Base-by-base conservation (phyloP, 305 asterid genomes). In the Fraxinus paxiana region DNA sequence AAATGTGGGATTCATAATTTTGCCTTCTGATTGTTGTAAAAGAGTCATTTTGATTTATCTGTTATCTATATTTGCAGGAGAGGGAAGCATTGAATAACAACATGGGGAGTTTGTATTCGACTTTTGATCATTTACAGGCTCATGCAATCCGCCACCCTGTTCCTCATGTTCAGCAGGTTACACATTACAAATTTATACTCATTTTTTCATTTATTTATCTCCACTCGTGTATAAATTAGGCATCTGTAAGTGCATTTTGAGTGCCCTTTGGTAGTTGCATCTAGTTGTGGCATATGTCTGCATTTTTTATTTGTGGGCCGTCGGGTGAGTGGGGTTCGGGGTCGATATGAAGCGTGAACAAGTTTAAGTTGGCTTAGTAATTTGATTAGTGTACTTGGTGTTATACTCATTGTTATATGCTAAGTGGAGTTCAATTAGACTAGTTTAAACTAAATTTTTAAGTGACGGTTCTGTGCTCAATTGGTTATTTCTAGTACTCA, bases 81-180 rank as follows among this genome's bases (percentile, higher is more conserved):
- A 89, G 90, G 79, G 96, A 89, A 84, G 87, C 85, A 6, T 83
- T 87, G 76, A 89, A 87, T 81, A 80, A 80, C 8, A 75, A 77
- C 67, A 84, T 90, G 77, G 92, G 94, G 81, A 87, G 81, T 81
- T 76, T 91, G 77, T 89, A 92, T 86, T 92, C 91, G 3, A 89
- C 86, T 48, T 86, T 91, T 81, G 93, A 89, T 43, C 97, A 90
- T 72, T 81, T 89, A 83, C 98, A 89, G 86, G 80, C 92, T 84
- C 97, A 90, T 83, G 88, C 87, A n/a, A 70, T 87, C 34, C 89
- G 89, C 67, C 95, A 88, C 75, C 86, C 92, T 6, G 84, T 73
- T 28, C 92, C 95, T 75, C 92, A 87, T 48, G 80, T 88, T 85
- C 96, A 88, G 46, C 93, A 90, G 89, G 92, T 92, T 73, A 77